phyloP scores from a whole-genome alignment of 371 early-diverging fungal genomes.

The Chytridiales sp. region DNA sequence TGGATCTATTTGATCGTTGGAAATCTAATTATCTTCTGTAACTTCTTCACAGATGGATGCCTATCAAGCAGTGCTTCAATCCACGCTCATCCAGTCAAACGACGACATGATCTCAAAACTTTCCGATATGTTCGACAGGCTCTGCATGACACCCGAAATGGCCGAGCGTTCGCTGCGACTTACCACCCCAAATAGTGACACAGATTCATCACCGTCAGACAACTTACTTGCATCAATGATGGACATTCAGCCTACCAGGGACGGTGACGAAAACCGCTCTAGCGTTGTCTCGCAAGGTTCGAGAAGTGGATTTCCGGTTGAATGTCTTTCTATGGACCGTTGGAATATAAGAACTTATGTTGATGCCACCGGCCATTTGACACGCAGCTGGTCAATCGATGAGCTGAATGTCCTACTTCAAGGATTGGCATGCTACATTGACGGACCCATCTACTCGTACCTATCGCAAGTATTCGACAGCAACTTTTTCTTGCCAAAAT shows the following conservation, averaged over 20 bases:
- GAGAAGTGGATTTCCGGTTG: slow-evolving; percentile 7
- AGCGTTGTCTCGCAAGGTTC: not conserved
- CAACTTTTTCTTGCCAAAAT: slow-evolving; percentile 25
- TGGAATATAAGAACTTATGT: slow-evolving; percentile 30
- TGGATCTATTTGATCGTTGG: not conserved
- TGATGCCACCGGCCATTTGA: slow-evolving; percentile 2
- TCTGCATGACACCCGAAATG: slow-evolving; percentile 24
- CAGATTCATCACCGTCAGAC: not conserved
- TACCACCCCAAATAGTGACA: not conserved
- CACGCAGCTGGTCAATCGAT: slow-evolving; percentile 36
- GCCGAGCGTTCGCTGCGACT: slow-evolving; percentile 16
- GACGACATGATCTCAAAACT: slow-evolving; percentile 28
- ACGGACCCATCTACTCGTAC: slow-evolving; percentile 18
- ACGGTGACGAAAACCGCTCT: not conserved
- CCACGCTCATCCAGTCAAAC: slow-evolving; percentile 19
- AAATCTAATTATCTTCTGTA: not conserved
- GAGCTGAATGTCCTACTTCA: slow-evolving; percentile 34
- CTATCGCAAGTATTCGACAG: slow-evolving; percentile 17
- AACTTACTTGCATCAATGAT: not conserved
- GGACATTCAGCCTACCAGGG: not conserved
- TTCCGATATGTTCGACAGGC: slow-evolving; percentile 13
- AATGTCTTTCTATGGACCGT: slow-evolving; percentile 15
- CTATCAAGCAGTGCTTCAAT: slow-evolving; percentile 11
- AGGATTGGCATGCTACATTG: slow-evolving; percentile 28
- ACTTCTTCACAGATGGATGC: slow-evolving; percentile 17